Conservation (phyloP, 495 filamentous ascomycete species). For the Sabuloglossum arenarium region DNA sequence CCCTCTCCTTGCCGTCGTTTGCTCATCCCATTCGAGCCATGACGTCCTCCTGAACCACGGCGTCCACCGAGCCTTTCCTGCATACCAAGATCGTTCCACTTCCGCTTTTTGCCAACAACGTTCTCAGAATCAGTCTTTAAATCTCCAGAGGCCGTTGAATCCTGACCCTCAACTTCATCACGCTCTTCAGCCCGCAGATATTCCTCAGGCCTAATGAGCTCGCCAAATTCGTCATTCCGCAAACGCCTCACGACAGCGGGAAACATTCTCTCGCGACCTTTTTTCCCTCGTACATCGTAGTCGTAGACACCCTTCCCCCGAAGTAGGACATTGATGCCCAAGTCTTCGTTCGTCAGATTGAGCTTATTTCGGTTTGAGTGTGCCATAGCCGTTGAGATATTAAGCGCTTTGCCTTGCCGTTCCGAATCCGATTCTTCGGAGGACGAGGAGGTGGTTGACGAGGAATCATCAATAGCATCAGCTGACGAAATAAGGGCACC, state of each 20-base stretch:
- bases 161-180: slow-evolving; percentile 50
- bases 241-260: slow-evolving; percentile 63
- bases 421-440: slow-evolving; percentile 80
- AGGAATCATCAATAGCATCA: slow-evolving; percentile 67
- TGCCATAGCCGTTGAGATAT: slow-evolving; percentile 61
- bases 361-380: slow-evolving; percentile 66
- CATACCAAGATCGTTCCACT: slow-evolving; percentile 54
- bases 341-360: slow-evolving; percentile 60
- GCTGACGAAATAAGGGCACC: slow-evolving; percentile 37
- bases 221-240: slow-evolving; percentile 78
- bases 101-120: slow-evolving; percentile 75
- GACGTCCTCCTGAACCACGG: slow-evolving; percentile 7
- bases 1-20: slow-evolving; percentile 2
- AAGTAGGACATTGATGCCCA: slow-evolving; percentile 81
- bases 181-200: slow-evolving; percentile 85
- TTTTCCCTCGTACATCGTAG: slow-evolving; percentile 82
- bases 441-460: slow-evolving; percentile 55
- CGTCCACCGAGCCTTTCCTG: slow-evolving; percentile 9
- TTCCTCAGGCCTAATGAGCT: slow-evolving; percentile 80
- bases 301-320: slow-evolving; percentile 74
- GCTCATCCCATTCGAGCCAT: slow-evolving; percentile 10
- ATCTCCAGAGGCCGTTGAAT: slow-evolving; percentile 19
- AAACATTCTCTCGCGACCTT: slow-evolving; percentile 83
- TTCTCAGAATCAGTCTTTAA: slow-evolving; percentile 24
- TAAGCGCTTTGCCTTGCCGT: slow-evolving; percentile 79